Conservation (phyloP, 257 asterid genomes). For the Henckelia pumila region DNA sequence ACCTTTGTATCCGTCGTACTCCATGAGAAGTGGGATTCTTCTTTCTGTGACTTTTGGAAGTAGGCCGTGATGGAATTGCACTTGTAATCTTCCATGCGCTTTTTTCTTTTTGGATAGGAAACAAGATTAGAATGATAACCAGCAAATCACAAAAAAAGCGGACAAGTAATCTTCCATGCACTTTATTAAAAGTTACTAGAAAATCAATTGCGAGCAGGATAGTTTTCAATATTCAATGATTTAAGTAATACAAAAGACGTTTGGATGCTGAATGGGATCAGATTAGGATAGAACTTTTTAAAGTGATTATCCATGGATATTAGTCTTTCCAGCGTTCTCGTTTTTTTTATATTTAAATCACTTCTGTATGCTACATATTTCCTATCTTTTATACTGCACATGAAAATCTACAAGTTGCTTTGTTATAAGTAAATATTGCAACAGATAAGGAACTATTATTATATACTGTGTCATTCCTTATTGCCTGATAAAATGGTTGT, state of each 20-base stretch:
- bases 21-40: constrained; percentile 16
- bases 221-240: constrained; percentile 7
- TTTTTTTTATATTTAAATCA: not conserved
- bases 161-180: constrained; percentile 12
- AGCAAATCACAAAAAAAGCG: too few relatives aligned
- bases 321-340: constrained; percentile 2
- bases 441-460: not conserved
- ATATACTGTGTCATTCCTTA: not conserved
- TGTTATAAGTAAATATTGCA: constrained; percentile 5
- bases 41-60: constrained; percentile 16
- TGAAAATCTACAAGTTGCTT: constrained; percentile 5
- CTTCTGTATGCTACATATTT: constrained; percentile 6
- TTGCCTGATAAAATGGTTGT: not conserved
- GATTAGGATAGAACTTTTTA: constrained; percentile 5
- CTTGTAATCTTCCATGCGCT: constrained; percentile 9
- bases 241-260: constrained; percentile 2
- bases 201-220: constrained; percentile 4
- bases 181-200: constrained; percentile 9
- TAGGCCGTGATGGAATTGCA: constrained; percentile 14
- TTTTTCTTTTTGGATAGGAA: too few relatives aligned
- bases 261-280: constrained; percentile 4
- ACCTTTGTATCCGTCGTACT: constrained; percentile 12
- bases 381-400: constrained; percentile 8
- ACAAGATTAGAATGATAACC: too few relatives aligned
- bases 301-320: not conserved